Conservation (phyloP, 495 filamentous ascomycete species). For the Penicillium goetzii region DNA sequence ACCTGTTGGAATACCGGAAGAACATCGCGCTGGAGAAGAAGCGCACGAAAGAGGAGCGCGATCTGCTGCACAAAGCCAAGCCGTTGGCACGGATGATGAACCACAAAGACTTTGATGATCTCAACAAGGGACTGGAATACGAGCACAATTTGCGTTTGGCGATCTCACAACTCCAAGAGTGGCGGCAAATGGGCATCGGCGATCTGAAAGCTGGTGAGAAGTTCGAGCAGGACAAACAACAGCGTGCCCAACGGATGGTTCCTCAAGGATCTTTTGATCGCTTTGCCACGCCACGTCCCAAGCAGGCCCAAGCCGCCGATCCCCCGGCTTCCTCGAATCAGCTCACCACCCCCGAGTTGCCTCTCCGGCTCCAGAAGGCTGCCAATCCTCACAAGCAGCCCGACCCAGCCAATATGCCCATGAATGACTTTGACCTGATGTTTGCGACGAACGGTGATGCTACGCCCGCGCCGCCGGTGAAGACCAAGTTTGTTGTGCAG, state of each 20-base stretch:
- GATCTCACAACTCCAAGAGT: slow-evolving; percentile 90
- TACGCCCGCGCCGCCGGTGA: slow-evolving; percentile 48
- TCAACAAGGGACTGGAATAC: slow-evolving; percentile 80
- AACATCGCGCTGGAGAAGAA: slow-evolving; percentile 89
- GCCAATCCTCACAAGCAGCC: slow-evolving; percentile 37
- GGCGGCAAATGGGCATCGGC: slow-evolving; percentile 80
- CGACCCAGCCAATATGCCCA: slow-evolving; percentile 36
- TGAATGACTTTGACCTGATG: slow-evolving; percentile 49
- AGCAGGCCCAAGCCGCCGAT: slow-evolving; percentile 63
- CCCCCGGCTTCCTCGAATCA: slow-evolving; percentile 70
- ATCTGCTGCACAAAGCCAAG: slow-evolving; percentile 88
- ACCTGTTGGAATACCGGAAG: slow-evolving; percentile 87
- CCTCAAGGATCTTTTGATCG: slow-evolving; percentile 82
- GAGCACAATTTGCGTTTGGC: slow-evolving; percentile 91
- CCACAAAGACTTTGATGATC: slow-evolving; percentile 81
- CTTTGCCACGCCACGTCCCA: slow-evolving; percentile 62
- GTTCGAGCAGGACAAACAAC: slow-evolving; percentile 89
- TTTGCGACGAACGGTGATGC: slow-evolving; percentile 49
- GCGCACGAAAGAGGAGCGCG: slow-evolving; percentile 90
- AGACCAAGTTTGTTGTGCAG: slow-evolving; percentile 51
- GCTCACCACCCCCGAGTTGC: slow-evolving; percentile 77
- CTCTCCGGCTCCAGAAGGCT: slow-evolving; percentile 56
- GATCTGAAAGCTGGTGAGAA: slow-evolving; percentile 88
- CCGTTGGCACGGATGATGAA: slow-evolving; percentile 98
- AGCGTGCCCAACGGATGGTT: slow-evolving; percentile 67